Evolutionary conservation across 495 filamentous ascomycete species (phyloP), one percentile per base, ranked within the genome.

Genomic region (Neurospora sp.): DNA sequence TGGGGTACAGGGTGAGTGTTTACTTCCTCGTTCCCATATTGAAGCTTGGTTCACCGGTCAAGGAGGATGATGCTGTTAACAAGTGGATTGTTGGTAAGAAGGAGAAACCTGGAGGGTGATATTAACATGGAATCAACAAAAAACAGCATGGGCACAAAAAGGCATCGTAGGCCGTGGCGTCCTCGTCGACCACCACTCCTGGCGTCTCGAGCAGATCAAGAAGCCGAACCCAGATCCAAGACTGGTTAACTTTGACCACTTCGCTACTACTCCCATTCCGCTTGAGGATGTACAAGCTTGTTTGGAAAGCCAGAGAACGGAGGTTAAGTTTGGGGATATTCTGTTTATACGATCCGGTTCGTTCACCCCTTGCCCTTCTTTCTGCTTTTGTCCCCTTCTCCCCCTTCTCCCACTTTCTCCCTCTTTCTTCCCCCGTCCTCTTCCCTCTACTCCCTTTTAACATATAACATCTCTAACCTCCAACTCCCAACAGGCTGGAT

Each of bases 111-210:
- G 27, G 27, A 27, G 27, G 27, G 27, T 27, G 2, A 27, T 27
- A 27, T 2, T 27, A 27, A 54, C 46, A 0, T 12, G 44, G 79
- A 39, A 82, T 5, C 1, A 48, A 44, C 16, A 44, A 46, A 46
- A 62, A 62, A 31, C 23, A 62, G 84, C 78, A 54, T 88, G 77
- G 86, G 78, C 77, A n/a, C 81, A 78, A 77, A 82, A 80, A 72
- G 88, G 88, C 73, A 88, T 90, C 66, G 87, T 86, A 3, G 88
- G 88, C 42, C 84, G 88, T 11, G 88, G 87, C 9, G 78, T 90
- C 48, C 81, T 90, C n/a, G 75, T 90, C 31, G 88, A 90, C 77
- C 88, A 87, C 79, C 81, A 87, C 69, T 82, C 75, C 73, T 92
- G 84, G 85, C 79, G 82, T n/a, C 69, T 75, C 2, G 54, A 75